Base-by-base conservation (phyloP, 2,329 filamentous ascomycete species). In the Endoconidiophora laricicola region DNA sequence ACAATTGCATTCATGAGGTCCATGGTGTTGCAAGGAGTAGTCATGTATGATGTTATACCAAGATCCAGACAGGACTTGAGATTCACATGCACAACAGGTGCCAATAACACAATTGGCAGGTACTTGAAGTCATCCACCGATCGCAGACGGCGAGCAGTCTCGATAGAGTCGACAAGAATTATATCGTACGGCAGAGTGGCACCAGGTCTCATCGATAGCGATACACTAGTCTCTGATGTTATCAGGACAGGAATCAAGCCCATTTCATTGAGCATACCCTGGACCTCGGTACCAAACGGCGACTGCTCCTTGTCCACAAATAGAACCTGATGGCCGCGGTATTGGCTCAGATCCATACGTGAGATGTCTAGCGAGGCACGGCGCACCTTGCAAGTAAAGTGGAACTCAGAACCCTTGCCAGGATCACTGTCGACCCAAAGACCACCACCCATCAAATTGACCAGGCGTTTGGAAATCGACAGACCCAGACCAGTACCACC, bases 1-100 rank as follows among this genome's bases (percentile, higher is more conserved):
- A 96, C 84, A 76, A 98, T 88, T 57, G 88, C 90, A 60, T 96
- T 96, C 54, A 87, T 88, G 52, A 98, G 70, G 63, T 98, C 91
- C 55, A 95, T 94, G 4, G 90, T 78, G 60, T 90, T 76, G 66
- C 91, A 96, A 6, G 91, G 91, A 14, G 87, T 94, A 2, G 91
- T 96, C 87, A 96, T 95, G 65, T 95, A 96, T 46, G 88, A 95
- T n/a, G 88, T 93, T 57, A 98, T 94, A 55, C 91, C 90, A 56
- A 96, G 74, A 62, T 96, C 91, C 53, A 96, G 69, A 52, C 90
- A 91, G 2, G 86, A 91, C 68, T 94, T 94, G 58, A 98, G 73
- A 63, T 81, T 93, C 57, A 96, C 86, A 54, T 88, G 85, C 10
- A 96, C 87, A 36, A 86, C 72, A 0, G 90, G 87, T 42, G 87